Percentiles rank a stretch among this genome's conserved stretches.
phyloP scores from a whole-genome alignment of 139 green algal genomes.

The Chlamydomonas schloesseri region DNA sequence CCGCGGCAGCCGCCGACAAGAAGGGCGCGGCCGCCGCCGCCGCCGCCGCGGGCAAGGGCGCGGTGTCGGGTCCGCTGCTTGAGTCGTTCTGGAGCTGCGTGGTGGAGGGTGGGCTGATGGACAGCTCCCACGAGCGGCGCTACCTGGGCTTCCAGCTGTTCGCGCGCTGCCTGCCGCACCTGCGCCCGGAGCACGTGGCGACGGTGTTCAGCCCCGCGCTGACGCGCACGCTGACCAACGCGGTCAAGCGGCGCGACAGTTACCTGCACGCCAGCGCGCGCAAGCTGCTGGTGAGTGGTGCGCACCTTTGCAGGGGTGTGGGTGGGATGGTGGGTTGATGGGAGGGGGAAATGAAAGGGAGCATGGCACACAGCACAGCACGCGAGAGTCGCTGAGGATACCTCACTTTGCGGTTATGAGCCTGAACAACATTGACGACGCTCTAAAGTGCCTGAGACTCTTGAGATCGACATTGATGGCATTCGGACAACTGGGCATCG shows the following conservation, averaged over 20 bases:
- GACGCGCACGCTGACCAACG: slow-evolving; percentile 67
- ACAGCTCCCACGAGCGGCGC: slow-evolving; percentile 71
- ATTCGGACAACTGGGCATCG: too few relatives aligned
- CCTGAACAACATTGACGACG: neutral
- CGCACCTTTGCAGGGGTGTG: too few relatives aligned
- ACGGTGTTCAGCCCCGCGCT: slow-evolving; percentile 67
- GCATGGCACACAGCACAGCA: too few relatives aligned
- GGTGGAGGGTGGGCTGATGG: slow-evolving; percentile 65
- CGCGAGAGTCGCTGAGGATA: too few relatives aligned
- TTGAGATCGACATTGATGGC: too few relatives aligned
- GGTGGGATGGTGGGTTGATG: too few relatives aligned
- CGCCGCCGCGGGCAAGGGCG: slow-evolving; percentile 14
- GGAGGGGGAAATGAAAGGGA: too few relatives aligned
- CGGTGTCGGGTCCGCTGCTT: slow-evolving; percentile 15
- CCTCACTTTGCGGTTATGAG: too few relatives aligned
- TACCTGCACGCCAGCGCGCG: slow-evolving; percentile 76
- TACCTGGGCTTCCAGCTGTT: slow-evolving; percentile 84
- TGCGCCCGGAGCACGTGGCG: slow-evolving; percentile 43
- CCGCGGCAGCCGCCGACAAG: neutral
- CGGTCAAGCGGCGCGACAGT: slow-evolving; percentile 55
- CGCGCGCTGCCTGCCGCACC: slow-evolving; percentile 67
- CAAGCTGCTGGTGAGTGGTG: slow-evolving; percentile 58
- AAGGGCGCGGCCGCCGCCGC: neutral
- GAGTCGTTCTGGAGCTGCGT: slow-evolving; percentile 71
- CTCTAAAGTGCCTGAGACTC: neutral